These are phyloP conservation scores for Mycena alexandri DNA, from an alignment of 768 basidiomycete genomes.

Conservation along the genomic window DNA sequence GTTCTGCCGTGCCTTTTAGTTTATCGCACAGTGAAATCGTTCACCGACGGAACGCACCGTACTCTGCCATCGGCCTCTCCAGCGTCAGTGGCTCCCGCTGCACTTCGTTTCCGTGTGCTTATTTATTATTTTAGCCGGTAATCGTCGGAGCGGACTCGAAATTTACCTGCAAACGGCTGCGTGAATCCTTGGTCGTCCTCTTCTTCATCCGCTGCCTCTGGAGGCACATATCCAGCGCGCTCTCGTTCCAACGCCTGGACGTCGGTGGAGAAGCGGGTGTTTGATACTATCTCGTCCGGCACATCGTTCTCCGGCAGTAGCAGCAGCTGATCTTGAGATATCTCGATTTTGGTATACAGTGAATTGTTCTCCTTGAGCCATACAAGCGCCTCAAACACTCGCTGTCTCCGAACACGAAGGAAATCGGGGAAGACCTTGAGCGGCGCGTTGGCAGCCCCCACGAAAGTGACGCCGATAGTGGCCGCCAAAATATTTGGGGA, in stretches of 20 bases:
- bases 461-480: constrained; percentile 46
- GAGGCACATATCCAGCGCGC: constrained; percentile 46
- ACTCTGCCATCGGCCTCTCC: too few species aligned
- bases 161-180: too few species aligned
- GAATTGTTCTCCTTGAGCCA: constrained; percentile 52
- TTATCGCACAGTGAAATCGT: too few species aligned
- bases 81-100: too few species aligned
- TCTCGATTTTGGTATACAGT: constrained; percentile 41
- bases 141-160: too few species aligned
- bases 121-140: too few species aligned
- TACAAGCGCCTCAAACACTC: constrained; percentile 42
- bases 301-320: constrained; percentile 48
- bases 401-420: constrained; percentile 42
- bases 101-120: too few species aligned
- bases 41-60: too few species aligned
- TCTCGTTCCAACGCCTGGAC: constrained; percentile 40
- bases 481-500: constrained; percentile 40
- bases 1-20: too few species aligned
- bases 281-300: constrained; percentile 44
- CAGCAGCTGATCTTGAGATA: constrained; percentile 36
- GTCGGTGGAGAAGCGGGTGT: constrained; percentile 38
- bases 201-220: neutral
- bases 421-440: constrained; percentile 35
- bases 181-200: too few species aligned
- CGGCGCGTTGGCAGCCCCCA: constrained; percentile 42